Evolutionary conservation across 2,329 filamentous ascomycete species (phyloP).

Genomic region (Claviceps sp.): DNA sequence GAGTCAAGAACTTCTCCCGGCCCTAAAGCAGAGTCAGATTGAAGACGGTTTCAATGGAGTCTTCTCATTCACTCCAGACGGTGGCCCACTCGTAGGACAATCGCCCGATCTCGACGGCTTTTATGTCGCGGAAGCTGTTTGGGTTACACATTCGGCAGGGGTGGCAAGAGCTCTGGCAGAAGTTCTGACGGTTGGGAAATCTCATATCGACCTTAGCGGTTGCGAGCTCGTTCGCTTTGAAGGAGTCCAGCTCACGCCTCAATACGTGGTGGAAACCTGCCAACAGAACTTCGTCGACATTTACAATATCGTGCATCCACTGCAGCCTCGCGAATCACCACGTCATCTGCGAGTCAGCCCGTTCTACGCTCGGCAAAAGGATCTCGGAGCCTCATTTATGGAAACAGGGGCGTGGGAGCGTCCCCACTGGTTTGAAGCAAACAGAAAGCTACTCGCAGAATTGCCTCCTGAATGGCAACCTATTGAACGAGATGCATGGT

Average conservation of each 20-base stretch:
- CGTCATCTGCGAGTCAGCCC: conserved; percentile 46
- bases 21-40: conserved; percentile 34
- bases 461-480: conserved; percentile 42
- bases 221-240: conserved; percentile 50
- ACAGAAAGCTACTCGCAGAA: conserved; percentile 34
- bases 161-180: conserved; percentile 48
- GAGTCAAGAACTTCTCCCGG: conserved; percentile 39
- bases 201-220: conserved; percentile 42
- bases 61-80: conserved; percentile 53
- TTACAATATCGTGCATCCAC: conserved; percentile 50
- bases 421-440: conserved; percentile 48
- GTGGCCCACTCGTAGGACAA: conserved; percentile 45
- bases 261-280: conserved; percentile 45
- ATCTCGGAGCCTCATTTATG: conserved; percentile 45
- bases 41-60: conserved; percentile 51
- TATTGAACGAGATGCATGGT: conserved; percentile 44
- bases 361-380: conserved; percentile 39
- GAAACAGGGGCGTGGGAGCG: conserved; percentile 49
- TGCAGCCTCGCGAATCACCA: conserved; percentile 42
- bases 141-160: conserved; percentile 53
- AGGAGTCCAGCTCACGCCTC: conserved; percentile 40
- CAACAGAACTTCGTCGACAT: conserved; percentile 50
- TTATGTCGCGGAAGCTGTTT: conserved; percentile 51
- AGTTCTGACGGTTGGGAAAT: conserved; percentile 40
- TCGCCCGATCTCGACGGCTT: conserved; percentile 46